Base-by-base conservation (phyloP, 2,329 filamentous ascomycete genomes). In the Colletotrichum eremochloae region DNA sequence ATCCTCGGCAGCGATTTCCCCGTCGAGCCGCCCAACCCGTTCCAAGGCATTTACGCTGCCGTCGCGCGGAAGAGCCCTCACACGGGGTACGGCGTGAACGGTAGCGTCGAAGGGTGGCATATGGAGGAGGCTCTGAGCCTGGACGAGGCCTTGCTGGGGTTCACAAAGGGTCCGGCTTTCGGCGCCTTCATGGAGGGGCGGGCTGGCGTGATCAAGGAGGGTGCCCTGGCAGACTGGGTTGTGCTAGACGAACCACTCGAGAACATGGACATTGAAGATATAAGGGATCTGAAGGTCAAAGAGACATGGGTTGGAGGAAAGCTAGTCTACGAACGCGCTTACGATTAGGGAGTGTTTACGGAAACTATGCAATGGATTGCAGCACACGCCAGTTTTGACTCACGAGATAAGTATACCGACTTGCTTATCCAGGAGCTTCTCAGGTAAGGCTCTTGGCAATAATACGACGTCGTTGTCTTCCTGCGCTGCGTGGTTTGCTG, bases 1-100 rank as follows among this genome's bases (percentile, higher is more conserved):
- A 81, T 93, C 0, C 84, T 94, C 1, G 92, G 92, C 2, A 92
- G 90, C 61, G 92, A 93, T 76, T 93, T 93, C 75, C 92, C 92
- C 48, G 91, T 94, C 9, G 91, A 93, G 78, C 91, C 91, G 2
- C 87, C 91, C 0, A 87, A 89, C 75, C 89, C 91, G 2, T 91
- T 92, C 74, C 87, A 91, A 67, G 92, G 91, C 24, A 89, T 93
- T 50, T 93, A 92, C 75, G 91, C 91, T 4, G 92, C 92, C 3
- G 85, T 92, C 2, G 86, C 90, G 15, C 84, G 92, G 67, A 86
- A 86, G 53, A 90, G 83, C 72, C 91, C 91, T 1, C 84, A 84
- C 57, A 90, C 89, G 0, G 88, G 87, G 0, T 82, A 81, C 1
- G 86, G 87, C 24, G 79, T 84, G 8, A 81, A 84, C 44, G 86